Base-by-base conservation (phyloP, 2,329 filamentous ascomycete genomes). In the Neonectria ditissima region DNA sequence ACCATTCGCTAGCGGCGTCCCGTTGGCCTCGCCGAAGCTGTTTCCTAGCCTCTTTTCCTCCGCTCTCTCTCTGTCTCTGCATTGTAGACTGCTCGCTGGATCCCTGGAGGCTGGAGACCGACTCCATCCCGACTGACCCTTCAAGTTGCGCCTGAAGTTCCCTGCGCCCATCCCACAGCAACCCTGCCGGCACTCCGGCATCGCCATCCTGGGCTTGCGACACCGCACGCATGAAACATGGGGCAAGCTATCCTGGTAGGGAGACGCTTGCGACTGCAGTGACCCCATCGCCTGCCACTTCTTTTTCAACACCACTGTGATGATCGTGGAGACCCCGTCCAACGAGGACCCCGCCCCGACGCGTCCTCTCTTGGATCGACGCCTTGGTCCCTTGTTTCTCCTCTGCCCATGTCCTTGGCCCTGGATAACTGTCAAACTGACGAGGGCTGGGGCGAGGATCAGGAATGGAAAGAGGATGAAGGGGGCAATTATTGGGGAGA, bases 221-320 rank as follows among this genome's bases (percentile, higher is more conserved):
- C 57, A 52, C 65, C 58, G 62, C 69, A 58, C 62, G 59, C 66
- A 71, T 67, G 63, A 67, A 53, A 68, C 60, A 58, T 71, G 70
- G 70, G 63, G 70, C 59, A 61, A 55, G 43, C 60, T 67, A 66
- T 65, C 70, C 67, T 41, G 65, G 59, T 62, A 62, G 56, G 70
- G 70, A 73, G 65, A 68, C 62, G 56, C 65, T 65, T 70, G 68
- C 66, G 62, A 72, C 54, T 62, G 50, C 24, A 56, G 67, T 65
- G 62, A 73, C 54, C 59, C 55, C 28, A 54, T 62, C 48, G 59
- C 57, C 55, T 56, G 63, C 68, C 51, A 64, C 59, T 57, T 37
- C 24, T 26, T 39, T 41, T 41, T 69, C 51, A 63, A 68, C 64
- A 66, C 60, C 59, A 59, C 54, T 61, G 32, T 44, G 61, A 55